Evolutionary conservation across 2,329 filamentous ascomycete species (phyloP).

Genomic region (Ceratocystis destructans): DNA sequence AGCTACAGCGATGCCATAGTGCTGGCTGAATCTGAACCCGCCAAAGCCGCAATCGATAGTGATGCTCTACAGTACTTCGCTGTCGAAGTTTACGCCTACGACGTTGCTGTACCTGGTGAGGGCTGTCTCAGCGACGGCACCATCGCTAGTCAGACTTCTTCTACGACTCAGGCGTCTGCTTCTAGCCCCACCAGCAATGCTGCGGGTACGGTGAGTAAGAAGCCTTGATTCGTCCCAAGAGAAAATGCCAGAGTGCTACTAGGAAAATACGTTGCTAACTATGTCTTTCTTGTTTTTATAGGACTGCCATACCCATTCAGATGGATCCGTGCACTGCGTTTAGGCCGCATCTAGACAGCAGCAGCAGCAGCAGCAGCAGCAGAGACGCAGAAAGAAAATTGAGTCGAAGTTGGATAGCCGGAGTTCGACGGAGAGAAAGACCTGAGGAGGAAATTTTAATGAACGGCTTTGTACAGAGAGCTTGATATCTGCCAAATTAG

Average conservation of each 20-base stretch:
- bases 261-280: neutral
- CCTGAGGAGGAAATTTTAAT: no score
- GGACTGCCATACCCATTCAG: conserved; percentile 34
- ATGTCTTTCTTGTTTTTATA: conserved; percentile 36
- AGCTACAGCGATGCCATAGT: conserved; percentile 41
- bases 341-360: neutral
- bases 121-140: conserved; percentile 41
- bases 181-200: conserved; percentile 29
- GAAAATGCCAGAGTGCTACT: neutral
- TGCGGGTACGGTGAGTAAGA: conserved; percentile 27
- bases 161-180: conserved; percentile 18
- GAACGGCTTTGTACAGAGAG: neutral
- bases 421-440: neutral
- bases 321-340: conserved; percentile 28
- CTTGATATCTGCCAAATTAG: neutral
- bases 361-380: neutral
- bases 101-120: conserved; percentile 47
- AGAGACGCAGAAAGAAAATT: neutral
- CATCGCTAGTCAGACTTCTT: conserved; percentile 11
- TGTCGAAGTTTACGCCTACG: conserved; percentile 51
- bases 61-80: conserved; percentile 56
- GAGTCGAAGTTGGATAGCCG: neutral
- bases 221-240: neutral
- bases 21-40: conserved; percentile 36
- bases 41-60: conserved; percentile 41